Evolutionary conservation across 2,329 filamentous ascomycete species (phyloP), one percentile per base, ranked within the genome.

Genomic region (Fusarium sp.): DNA sequence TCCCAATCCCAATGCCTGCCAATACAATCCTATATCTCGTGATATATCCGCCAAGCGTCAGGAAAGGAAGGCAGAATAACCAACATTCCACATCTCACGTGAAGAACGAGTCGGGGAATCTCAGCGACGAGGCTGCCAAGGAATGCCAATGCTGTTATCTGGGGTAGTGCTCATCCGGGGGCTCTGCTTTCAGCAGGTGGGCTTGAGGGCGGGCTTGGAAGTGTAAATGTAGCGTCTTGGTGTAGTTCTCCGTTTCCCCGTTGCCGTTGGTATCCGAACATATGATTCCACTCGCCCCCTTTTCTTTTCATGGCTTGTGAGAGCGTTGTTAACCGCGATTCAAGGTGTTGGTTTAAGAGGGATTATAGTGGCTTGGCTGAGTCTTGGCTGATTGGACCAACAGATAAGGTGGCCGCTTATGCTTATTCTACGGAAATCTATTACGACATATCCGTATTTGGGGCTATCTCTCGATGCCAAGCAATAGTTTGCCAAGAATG

Each of bases 1-100:
- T 54, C 54, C 66, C 63, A 68, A 64, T 56, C 54, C 53, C 10
- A 16, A n/a, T 33, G 37, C 49, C 21, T 59, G 63, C 53, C 58
- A 67, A 63, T 63, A 48, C 54, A 39, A 64, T 53, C 18, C 29
- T 46, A 39, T 58, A 44, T 63, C 68, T 69, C 53, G 64, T 69
- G 60, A 66, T 61, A 56, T 20, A 5, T 21, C 41, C 31, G 68
- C 68, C 68, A 70, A 70, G 68, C n/a, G 23, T 62, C 66, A 47
- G 13, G 52, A 67, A 31, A 31, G 66, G 66, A 61, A 68, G 66
- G 66, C 38, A 42, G 23, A 38, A 24, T 12, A 18, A 7, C 16
- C 54, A 54, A 33, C 54, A 54, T 53, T 28, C 21, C 15, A 54
- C 18, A 28, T 2, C 38, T 35, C 42, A 47, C 29, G 15, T 48